Evolutionary conservation across 2,329 filamentous ascomycete species (phyloP).

Genomic region (Stemphylium lycopersici): DNA sequence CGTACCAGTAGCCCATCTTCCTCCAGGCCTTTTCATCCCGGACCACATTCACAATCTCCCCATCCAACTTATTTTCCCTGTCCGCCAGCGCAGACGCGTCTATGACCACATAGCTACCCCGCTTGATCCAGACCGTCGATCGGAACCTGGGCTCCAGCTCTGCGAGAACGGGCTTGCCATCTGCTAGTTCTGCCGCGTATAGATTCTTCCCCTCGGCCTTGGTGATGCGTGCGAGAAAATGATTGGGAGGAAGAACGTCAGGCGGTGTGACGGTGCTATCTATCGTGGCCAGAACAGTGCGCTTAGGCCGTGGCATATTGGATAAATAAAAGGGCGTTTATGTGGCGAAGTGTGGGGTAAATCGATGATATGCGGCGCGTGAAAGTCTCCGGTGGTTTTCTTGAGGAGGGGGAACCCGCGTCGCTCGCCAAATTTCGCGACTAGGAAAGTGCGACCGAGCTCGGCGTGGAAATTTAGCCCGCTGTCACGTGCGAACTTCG

Average conservation of each 20-base stretch:
- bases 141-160: conserved; percentile 87
- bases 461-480: conserved; percentile 14
- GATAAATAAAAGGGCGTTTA: not conserved
- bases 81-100: conserved; percentile 71
- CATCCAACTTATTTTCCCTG: conserved; percentile 76
- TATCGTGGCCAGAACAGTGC: conserved; percentile 77
- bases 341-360: not conserved
- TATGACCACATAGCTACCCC: conserved; percentile 84
- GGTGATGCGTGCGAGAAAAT: conserved; percentile 76
- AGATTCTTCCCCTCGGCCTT: conserved; percentile 88
- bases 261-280: conserved; percentile 72
- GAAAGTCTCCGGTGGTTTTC: not conserved
- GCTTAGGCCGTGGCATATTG: conserved; percentile 74
- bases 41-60: conserved; percentile 92
- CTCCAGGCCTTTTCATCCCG: conserved; percentile 91
- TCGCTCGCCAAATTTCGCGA: conserved; percentile 7
- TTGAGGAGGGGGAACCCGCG: conserved; percentile 9
- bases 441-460: conserved; percentile 14
- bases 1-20: conserved; percentile 81
- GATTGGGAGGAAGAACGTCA: conserved; percentile 55
- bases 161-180: conserved; percentile 68
- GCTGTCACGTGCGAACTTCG: conserved; percentile 5
- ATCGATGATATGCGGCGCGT: not conserved
- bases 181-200: conserved; percentile 77
- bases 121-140: conserved; percentile 91